phyloP scores from a whole-genome alignment of 352 stramenopile genomes.

The Phytophthora sojae region DNA sequence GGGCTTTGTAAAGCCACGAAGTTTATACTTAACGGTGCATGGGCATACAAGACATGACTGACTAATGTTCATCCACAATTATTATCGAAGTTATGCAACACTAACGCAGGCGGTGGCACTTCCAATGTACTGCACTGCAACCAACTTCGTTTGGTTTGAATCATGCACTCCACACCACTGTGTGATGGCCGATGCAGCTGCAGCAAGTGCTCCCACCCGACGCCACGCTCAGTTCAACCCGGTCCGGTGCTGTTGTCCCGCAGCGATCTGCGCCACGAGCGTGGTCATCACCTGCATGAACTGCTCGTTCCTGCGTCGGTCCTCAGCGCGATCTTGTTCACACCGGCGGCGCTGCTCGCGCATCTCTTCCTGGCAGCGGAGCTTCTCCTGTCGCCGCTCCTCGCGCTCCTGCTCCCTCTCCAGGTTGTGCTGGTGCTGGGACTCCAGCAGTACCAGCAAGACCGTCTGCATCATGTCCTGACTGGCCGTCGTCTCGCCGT shows the following conservation, averaged over 20 bases:
- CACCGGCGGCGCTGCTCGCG: slow-evolving; percentile 34
- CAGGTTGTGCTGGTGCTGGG: slow-evolving; percentile 41
- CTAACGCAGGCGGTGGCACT: neutral
- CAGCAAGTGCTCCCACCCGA: neutral
- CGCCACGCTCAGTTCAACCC: slow-evolving; percentile 30
- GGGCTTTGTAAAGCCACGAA: too few species aligned
- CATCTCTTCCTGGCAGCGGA: slow-evolving; percentile 39
- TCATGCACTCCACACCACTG: neutral
- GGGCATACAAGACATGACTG: neutral
- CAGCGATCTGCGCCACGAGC: slow-evolving; percentile 38
- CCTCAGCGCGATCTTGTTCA: slow-evolving; percentile 39
- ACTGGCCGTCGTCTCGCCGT: slow-evolving; percentile 21
- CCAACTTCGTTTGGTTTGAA: too few species aligned
- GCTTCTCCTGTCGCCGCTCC: slow-evolving; percentile 34
- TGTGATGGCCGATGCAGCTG: neutral
- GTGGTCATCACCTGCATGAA: slow-evolving; percentile 48
- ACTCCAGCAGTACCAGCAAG: slow-evolving; percentile 39
- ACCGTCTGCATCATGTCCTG: slow-evolving; percentile 43
- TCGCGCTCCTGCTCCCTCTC: slow-evolving; percentile 41
- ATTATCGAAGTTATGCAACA: slow-evolving; percentile 26
- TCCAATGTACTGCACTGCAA: neutral
- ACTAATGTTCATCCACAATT: slow-evolving; percentile 8
- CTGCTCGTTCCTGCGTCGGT: slow-evolving; percentile 40
- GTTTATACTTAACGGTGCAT: too few species aligned
- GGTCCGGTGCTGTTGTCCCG: slow-evolving; percentile 31